Base-by-base conservation (phyloP, 106 monocot species). In the Cymbidium sinense region DNA sequence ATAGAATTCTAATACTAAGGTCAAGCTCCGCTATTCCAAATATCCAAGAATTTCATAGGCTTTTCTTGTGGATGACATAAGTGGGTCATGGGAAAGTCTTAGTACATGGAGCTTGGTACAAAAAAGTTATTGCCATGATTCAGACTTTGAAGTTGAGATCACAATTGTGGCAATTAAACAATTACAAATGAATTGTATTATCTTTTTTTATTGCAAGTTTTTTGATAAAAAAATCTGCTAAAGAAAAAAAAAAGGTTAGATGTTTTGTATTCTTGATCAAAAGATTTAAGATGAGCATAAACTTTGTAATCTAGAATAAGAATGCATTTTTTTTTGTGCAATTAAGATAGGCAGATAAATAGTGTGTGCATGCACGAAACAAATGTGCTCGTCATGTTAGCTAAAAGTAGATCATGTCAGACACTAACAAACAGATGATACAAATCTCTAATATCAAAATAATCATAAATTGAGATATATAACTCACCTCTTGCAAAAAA, bases 401-500 rank as follows among this genome's bases (percentile, higher is more conserved):
- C 39, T 39, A 7, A 39, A 51, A 51, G 51, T 51, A 51, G 51
- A 51, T 39, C 7, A 39, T 5, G 2, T 39, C 39, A 39, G 17
- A 51, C 13, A 51, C 51, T 13, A 20, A 15, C 13, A 51, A 51
- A 51, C 51, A 51, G 20, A 58, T 3, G n/a, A 58, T 23, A 58
- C 20, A 58, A n/a, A n/a, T 58, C 23, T 8, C 58, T n/a, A 58
- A 58, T 58, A 58, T 58, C 58, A 58, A 8, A 58, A 23, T 58
- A 7, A n/a, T n/a, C 5, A 58, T 58, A n/a, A 58, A 0, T 23
- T n/a, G n/a, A 58, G n/a, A 58, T n/a, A 6, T 6, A 58, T 4
- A 82, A 19, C 36, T 75, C 79, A 96, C 93, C 91, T 96, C 96
- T 67, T 93, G 96, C 34, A 96, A 89, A 71, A 96, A 96, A 69